Percentiles rank a stretch among this genome's conserved stretches.
These are phyloP conservation scores for Aspergillus carbonarius DNA, from an alignment of 2,329 filamentous ascomycete species.

Conservation along the genomic window DNA sequence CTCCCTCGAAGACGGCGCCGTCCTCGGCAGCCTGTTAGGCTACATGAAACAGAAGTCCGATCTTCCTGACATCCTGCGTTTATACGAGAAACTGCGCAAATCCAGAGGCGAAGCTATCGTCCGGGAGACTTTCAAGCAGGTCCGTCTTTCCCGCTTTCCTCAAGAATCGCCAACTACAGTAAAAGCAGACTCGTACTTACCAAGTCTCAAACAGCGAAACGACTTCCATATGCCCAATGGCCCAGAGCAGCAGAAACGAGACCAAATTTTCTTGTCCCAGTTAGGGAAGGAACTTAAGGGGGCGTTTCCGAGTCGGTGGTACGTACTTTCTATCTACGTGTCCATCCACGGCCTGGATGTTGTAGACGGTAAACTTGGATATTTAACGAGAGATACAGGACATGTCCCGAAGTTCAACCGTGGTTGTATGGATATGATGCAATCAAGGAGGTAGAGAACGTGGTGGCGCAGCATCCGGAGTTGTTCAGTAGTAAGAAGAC, in stretches of 20 bases:
- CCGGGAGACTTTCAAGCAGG: conserved; percentile 59
- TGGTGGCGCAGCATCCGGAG: conserved; percentile 23
- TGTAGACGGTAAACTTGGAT: no score
- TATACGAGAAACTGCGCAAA: conserved; percentile 51
- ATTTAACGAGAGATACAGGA: conserved; percentile 35
- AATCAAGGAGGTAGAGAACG: conserved; percentile 53
- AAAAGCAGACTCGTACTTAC: background rate
- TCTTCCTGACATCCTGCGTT: conserved; percentile 43
- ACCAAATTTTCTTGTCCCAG: conserved; percentile 57
- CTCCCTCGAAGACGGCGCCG: conserved; percentile 66
- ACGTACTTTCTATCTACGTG: background rate
- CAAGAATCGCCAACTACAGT: background rate
- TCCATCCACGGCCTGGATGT: background rate
- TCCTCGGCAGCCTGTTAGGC: conserved; percentile 59
- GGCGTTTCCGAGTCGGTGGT: conserved; percentile 63
- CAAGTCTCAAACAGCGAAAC: conserved; percentile 40
- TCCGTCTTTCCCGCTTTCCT: background rate
- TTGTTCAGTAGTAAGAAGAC: conserved; percentile 15
- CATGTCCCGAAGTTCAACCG: conserved; percentile 61
- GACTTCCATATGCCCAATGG: conserved; percentile 57
- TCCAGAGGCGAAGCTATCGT: conserved; percentile 56
- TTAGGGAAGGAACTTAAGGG: conserved; percentile 53
- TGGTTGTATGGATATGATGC: conserved; percentile 68
- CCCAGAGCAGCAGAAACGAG: conserved; percentile 57
- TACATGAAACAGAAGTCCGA: conserved; percentile 47